These are phyloP conservation scores for Trichosporon asahii DNA, from an alignment of 1,284 basidiomycete species.

Conservation along the genomic window DNA sequence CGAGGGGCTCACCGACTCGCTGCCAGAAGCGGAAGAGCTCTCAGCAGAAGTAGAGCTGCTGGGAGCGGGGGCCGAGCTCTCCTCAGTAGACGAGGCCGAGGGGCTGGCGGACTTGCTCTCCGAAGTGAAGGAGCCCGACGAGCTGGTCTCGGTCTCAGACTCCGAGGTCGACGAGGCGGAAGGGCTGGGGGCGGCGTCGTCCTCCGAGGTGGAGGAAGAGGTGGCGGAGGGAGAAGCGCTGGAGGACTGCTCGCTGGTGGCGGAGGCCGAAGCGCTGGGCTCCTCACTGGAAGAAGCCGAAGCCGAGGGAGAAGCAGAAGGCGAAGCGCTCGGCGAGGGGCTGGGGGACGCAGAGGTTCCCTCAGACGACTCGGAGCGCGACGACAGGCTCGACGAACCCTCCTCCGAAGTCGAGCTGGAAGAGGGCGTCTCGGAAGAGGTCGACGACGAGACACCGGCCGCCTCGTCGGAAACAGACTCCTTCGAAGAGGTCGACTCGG, in stretches of 20 bases:
- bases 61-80: not conserved
- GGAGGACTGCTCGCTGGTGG: not conserved
- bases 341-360: not conserved
- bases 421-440: not conserved
- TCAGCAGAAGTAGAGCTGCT: slow-evolving; percentile 3
- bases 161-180: not conserved
- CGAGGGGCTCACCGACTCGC: not conserved
- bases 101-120: not conserved
- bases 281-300: not conserved
- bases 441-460: not conserved
- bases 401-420: not conserved
- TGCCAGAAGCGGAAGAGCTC: not conserved
- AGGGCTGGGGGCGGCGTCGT: not conserved
- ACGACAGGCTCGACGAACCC: not conserved
- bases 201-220: not conserved
- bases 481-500: not conserved
- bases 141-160: not conserved
- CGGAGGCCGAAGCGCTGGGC: not conserved
- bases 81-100: not conserved
- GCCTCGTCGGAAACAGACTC: not conserved
- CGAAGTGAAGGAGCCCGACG: not conserved
- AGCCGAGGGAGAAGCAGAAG: not conserved
- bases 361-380: not conserved
- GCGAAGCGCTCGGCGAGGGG: not conserved
- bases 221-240: not conserved